Percentiles rank a stretch among this genome's conserved stretches.
phyloP scores from a whole-genome alignment of 225 moss, liverwort and hornwort genomes.

The Rhytidiadelphus loreus region DNA sequence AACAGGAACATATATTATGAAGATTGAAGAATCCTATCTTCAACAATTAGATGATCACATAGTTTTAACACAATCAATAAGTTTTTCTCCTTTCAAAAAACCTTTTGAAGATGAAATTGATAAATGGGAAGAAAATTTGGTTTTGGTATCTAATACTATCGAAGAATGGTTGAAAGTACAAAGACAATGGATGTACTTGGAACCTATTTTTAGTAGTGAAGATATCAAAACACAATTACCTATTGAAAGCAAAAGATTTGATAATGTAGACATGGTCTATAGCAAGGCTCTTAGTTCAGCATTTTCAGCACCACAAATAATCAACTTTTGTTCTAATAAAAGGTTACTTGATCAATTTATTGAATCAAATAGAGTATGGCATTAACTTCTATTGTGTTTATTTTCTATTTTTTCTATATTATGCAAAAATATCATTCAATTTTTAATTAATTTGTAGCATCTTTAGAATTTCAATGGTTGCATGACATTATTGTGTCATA shows the following conservation, averaged over 20 bases:
- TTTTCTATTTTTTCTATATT: neutral
- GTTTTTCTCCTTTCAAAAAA: constrained; percentile 85
- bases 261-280: constrained; percentile 53
- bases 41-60: constrained; percentile 86
- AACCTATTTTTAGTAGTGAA: constrained; percentile 79
- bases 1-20: constrained; percentile 71
- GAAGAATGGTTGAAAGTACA: constrained; percentile 93
- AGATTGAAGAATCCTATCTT: constrained; percentile 68
- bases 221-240: constrained; percentile 85
- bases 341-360: constrained; percentile 63
- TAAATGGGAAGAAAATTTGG: constrained; percentile 58
- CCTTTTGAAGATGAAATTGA: constrained; percentile 73
- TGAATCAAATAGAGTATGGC: constrained; percentile 70
- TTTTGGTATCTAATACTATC: constrained; percentile 52
- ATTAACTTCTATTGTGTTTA: neutral
- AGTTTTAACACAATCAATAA: constrained; percentile 80
- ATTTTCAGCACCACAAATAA: constrained; percentile 43
- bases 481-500: neutral
- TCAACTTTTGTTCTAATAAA: constrained; percentile 70
- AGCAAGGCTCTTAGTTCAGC: constrained; percentile 55
- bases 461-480: neutral
- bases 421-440: neutral
- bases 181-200: constrained; percentile 90
- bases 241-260: constrained; percentile 81
- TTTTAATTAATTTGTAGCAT: neutral